These are phyloP conservation scores for Nakaseomyces sp. DNA, from an alignment of 1,139 yeast species.

Conservation along the genomic window DNA sequence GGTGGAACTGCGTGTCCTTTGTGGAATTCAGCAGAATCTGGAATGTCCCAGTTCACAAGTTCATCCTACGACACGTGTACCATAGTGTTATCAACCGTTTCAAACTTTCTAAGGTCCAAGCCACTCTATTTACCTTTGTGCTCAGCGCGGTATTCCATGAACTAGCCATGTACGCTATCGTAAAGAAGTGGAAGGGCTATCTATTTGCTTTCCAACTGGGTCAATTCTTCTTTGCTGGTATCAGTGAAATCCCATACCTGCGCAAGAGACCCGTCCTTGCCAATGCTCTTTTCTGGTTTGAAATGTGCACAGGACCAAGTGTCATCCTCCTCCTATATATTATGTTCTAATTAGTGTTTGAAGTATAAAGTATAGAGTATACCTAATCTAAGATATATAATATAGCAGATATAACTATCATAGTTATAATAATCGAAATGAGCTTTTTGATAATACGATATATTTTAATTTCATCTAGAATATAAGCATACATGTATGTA, in stretches of 20 bases:
- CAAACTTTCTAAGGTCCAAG: conserved; percentile 49
- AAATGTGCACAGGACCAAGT: conserved; percentile 82
- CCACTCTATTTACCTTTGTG: conserved; percentile 71
- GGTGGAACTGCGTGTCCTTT: conserved; percentile 95
- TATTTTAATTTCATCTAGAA: no score
- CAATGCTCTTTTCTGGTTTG: conserved; percentile 77
- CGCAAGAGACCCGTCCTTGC: conserved; percentile 40
- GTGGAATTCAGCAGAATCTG: conserved; percentile 83
- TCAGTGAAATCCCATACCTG: conserved; percentile 8
- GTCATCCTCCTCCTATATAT: conserved; percentile 71
- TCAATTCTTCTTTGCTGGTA: conserved; percentile 37
- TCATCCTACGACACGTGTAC: conserved; percentile 79
- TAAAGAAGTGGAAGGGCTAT: conserved; percentile 70
- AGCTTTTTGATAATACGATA: no score
- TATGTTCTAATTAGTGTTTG: conserved; percentile 40
- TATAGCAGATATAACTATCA: no score
- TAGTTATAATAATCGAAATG: no score
- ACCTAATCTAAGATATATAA: background rate
- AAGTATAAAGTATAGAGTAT: no score
- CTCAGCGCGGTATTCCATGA: conserved; percentile 78
- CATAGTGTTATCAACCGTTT: conserved; percentile 74
- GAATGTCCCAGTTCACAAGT: conserved; percentile 86
- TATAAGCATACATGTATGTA: no score
- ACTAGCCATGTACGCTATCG: conserved; percentile 76
- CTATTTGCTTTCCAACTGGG: conserved; percentile 68